These are phyloP conservation scores for Blastomyces parvus DNA, from an alignment of 2,329 filamentous ascomycete species.

Conservation along the genomic window DNA sequence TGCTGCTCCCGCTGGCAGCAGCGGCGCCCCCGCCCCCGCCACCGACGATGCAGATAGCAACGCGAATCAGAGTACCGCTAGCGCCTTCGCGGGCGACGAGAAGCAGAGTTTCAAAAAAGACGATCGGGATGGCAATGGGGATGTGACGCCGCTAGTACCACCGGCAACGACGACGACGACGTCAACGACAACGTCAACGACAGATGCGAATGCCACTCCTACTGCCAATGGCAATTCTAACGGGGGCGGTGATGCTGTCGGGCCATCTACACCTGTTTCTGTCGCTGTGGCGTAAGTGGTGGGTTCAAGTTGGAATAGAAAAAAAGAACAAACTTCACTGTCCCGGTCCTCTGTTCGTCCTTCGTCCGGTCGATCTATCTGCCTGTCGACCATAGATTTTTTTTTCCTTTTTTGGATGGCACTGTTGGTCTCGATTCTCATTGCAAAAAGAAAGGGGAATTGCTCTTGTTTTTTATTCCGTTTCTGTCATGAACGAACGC, in stretches of 20 bases:
- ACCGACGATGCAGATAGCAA: slow-evolving; percentile 47
- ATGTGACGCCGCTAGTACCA: slow-evolving; percentile 36
- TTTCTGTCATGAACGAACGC: too few relatives aligned
- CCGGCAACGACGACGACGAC: not conserved
- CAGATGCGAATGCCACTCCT: not conserved
- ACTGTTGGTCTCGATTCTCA: not conserved
- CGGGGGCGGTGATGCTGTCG: slow-evolving; percentile 32
- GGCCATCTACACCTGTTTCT: slow-evolving; percentile 44
- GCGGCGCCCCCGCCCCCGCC: slow-evolving; percentile 42
- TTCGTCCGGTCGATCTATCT: not conserved
- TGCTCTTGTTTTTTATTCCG: not conserved
- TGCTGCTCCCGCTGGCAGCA: not conserved
- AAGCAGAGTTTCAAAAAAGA: slow-evolving; percentile 35
- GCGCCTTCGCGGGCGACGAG: slow-evolving; percentile 51
- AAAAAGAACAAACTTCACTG: too few relatives aligned
- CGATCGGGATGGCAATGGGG: slow-evolving; percentile 32
- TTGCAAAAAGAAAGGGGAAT: not conserved
- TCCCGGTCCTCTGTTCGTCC: not conserved
- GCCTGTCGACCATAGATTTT: too few relatives aligned
- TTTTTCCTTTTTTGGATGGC: not conserved
- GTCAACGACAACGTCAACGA: not conserved
- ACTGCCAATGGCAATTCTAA: not conserved
- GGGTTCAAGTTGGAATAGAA: not conserved
- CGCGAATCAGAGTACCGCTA: slow-evolving; percentile 46
- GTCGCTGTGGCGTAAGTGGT: slow-evolving; percentile 8